These are phyloP conservation scores for Serendipita sp. DNA, from an alignment of 768 basidiomycete genomes.

Conservation along the genomic window DNA sequence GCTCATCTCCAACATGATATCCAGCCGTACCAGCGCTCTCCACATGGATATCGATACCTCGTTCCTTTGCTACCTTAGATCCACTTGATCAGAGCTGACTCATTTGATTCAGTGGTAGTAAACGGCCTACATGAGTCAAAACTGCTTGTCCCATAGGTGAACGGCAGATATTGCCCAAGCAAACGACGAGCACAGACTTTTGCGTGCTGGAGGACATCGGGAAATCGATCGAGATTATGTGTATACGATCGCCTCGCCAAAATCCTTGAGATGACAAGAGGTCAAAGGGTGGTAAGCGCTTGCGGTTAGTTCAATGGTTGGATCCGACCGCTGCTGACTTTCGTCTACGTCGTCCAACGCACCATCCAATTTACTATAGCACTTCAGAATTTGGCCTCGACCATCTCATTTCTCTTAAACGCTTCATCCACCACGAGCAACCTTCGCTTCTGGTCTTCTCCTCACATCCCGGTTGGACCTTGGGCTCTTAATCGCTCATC, in stretches of 20 bases:
- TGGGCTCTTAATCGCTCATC: not conserved
- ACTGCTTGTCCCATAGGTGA: slow-evolving; percentile 91
- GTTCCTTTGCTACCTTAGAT: slow-evolving; percentile 34
- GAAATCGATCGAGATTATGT: too few relatives aligned
- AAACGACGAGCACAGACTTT: slow-evolving; percentile 50
- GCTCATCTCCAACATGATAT: slow-evolving; percentile 71
- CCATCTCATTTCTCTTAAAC: too few relatives aligned
- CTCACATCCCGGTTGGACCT: not conserved
- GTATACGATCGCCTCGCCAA: not conserved
- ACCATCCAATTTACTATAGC: too few relatives aligned
- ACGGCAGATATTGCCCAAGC: slow-evolving; percentile 71
- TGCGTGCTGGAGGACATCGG: not conserved
- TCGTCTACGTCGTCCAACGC: too few relatives aligned
- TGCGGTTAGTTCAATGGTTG: too few relatives aligned
- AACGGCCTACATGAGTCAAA: slow-evolving; percentile 30
- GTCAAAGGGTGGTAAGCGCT: not conserved
- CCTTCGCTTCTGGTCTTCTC: too few relatives aligned
- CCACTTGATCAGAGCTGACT: not conserved
- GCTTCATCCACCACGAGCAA: too few relatives aligned
- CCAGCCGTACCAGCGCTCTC: slow-evolving; percentile 76
- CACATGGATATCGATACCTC: slow-evolving; percentile 48
- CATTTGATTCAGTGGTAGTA: not conserved
- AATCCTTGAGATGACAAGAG: slow-evolving; percentile 7
- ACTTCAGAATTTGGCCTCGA: too few relatives aligned
- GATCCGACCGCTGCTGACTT: too few relatives aligned